These are phyloP conservation scores for Pseudonitzschia delicatissima DNA, from an alignment of 108 stramenopile species.

Conservation along the genomic window DNA sequence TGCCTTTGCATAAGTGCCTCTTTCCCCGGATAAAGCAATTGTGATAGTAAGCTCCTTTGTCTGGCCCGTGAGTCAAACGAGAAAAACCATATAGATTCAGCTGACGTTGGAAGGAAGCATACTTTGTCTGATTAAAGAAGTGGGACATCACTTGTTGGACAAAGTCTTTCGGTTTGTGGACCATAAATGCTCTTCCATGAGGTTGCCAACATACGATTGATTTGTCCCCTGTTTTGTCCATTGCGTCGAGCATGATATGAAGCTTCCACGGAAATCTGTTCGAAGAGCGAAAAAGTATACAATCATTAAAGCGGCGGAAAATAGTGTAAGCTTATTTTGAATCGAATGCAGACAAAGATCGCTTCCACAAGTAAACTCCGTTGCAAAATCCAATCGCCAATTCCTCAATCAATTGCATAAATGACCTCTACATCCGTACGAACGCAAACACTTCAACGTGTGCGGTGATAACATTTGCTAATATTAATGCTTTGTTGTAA, in stretches of 20 bases:
- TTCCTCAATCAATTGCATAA: no score
- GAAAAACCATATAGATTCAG: constrained; percentile 62
- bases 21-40: constrained; percentile 39
- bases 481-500: no score
- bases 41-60: constrained; percentile 39
- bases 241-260: constrained; percentile 40
- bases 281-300: background rate
- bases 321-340: no score
- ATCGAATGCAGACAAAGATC: background rate
- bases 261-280: constrained; percentile 42
- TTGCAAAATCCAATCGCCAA: no score
- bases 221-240: constrained; percentile 22
- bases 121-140: constrained; percentile 84
- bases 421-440: no score
- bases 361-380: background rate
- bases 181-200: constrained; percentile 70
- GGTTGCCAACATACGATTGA: constrained; percentile 72
- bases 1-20: constrained; percentile 28
- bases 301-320: background rate
- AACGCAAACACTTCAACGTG: no score
- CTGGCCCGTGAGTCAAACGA: constrained; percentile 39
- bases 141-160: constrained; percentile 73
- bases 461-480: no score
- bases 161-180: constrained; percentile 67
- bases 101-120: constrained; percentile 50